Percentiles rank a stretch among this genome's conserved stretches.
Evolutionary conservation across 2,329 filamentous ascomycete genomes (phyloP).

Genomic region (Fusarium neocosmosporiellum): DNA sequence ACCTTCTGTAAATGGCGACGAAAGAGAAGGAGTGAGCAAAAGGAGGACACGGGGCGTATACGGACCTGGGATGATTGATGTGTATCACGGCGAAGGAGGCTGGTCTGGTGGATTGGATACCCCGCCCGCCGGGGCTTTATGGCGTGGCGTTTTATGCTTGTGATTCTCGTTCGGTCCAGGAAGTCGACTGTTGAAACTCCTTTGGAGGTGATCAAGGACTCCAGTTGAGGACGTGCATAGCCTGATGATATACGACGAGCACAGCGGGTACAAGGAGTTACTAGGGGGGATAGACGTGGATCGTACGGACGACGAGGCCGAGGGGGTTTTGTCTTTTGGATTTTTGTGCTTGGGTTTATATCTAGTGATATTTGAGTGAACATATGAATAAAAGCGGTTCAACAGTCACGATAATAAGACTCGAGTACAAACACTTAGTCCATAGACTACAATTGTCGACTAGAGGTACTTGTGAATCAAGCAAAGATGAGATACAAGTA

Average conservation of each 20-base stretch:
- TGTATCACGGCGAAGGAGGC: slow-evolving; percentile 35
- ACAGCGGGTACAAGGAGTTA: slow-evolving; percentile 15
- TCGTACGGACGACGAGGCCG: background rate
- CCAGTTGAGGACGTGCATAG: background rate
- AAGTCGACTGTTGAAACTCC: slow-evolving; percentile 6
- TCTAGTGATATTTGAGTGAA: background rate
- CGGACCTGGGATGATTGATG: slow-evolving; percentile 40
- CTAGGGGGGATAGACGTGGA: background rate
- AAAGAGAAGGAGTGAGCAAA: background rate
- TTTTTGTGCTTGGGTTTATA: background rate
- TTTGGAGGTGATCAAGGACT: background rate
- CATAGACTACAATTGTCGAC: background rate
- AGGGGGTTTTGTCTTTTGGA: background rate
- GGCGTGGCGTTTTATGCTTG: slow-evolving; percentile 41
- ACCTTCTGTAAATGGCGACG: slow-evolving; percentile 62
- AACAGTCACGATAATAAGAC: background rate
- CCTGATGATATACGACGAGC: background rate
- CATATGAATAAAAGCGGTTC: slow-evolving; percentile 4
- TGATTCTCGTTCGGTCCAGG: slow-evolving; percentile 21
- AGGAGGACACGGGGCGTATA: slow-evolving; percentile 10
- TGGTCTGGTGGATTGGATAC: slow-evolving; percentile 37
- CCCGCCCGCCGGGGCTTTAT: slow-evolving; percentile 43
- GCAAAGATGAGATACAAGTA: background rate
- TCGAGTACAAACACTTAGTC: background rate
- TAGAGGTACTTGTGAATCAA: background rate